phyloP scores from a whole-genome alignment of 306 rosid species.

The Heteromeles arbutifolia region DNA sequence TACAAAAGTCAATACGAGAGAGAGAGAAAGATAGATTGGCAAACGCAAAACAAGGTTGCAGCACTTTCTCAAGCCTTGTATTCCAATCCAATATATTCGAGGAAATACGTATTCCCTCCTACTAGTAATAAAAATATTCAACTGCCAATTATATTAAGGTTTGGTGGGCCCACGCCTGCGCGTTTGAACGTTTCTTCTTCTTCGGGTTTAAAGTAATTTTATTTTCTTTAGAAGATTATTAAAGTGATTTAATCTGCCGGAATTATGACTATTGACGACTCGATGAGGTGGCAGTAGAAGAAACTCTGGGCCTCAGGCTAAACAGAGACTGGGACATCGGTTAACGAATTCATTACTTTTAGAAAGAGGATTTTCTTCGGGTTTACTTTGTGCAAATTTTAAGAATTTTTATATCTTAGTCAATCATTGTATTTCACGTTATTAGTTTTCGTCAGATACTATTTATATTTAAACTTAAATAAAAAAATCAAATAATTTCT shows the following conservation, averaged over 20 bases:
- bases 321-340: no score
- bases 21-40: not conserved
- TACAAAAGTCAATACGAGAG: not conserved
- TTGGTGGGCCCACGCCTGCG: not conserved
- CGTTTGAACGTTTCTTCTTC: not conserved
- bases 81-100: not conserved
- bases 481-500: no score
- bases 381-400: no score
- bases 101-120: not conserved
- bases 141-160: not conserved
- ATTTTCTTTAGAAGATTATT: not conserved
- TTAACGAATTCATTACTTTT: no score
- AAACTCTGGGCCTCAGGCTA: not conserved
- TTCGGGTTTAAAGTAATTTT: not conserved
- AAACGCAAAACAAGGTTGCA: not conserved
- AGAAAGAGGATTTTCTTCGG: accelerated
- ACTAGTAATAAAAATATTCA: not conserved
- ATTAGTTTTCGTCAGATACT: accelerated
- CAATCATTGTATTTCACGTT: accelerated
- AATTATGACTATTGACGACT: not conserved
- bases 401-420: accelerated
- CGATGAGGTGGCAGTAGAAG: not conserved
- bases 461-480: no score
- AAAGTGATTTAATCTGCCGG: not conserved
- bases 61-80: not conserved